phyloP scores from a whole-genome alignment of 805 yeast genomes.

The Myxozyma vanderwaltii region DNA sequence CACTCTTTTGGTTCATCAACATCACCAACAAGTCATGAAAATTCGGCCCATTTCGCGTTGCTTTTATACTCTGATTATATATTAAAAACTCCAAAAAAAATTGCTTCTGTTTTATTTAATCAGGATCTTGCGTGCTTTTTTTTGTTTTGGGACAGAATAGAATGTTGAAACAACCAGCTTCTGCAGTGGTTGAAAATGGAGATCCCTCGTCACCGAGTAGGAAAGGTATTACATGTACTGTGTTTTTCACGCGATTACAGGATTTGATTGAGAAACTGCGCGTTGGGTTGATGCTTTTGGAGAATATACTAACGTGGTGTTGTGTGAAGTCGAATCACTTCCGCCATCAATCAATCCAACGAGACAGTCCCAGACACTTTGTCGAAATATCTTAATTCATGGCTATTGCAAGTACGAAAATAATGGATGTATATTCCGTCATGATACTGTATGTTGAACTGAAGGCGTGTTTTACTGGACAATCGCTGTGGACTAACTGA shows the following conservation, averaged over 20 bases:
- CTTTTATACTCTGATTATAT: neutral
- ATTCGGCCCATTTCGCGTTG: neutral
- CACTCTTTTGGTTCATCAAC: neutral
- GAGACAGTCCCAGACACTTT: constrained; percentile 53
- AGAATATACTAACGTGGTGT: neutral
- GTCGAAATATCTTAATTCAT: constrained; percentile 80
- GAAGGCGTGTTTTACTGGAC: neutral
- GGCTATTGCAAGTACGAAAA: constrained; percentile 87
- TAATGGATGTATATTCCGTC: constrained; percentile 83
- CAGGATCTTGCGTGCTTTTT: neutral
- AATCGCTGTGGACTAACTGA: neutral
- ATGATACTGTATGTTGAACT: constrained; percentile 48
- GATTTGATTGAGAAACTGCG: too few relatives aligned
- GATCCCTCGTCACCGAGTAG: constrained; percentile 13
- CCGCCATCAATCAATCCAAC: constrained; percentile 31
- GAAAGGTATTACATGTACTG: constrained; percentile 9
- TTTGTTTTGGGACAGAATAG: neutral
- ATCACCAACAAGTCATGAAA: neutral
- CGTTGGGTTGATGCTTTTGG: neutral
- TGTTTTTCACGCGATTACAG: too few relatives aligned
- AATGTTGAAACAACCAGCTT: constrained; percentile 18
- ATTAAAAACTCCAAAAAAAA: neutral
- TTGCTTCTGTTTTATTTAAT: neutral
- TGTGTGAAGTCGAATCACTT: constrained; percentile 16
- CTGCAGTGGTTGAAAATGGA: constrained; percentile 12